Percentiles rank a stretch among this genome's conserved stretches.
These are phyloP conservation scores for Neurospora sp. DNA, from an alignment of 495 filamentous ascomycete genomes.

Conservation along the genomic window DNA sequence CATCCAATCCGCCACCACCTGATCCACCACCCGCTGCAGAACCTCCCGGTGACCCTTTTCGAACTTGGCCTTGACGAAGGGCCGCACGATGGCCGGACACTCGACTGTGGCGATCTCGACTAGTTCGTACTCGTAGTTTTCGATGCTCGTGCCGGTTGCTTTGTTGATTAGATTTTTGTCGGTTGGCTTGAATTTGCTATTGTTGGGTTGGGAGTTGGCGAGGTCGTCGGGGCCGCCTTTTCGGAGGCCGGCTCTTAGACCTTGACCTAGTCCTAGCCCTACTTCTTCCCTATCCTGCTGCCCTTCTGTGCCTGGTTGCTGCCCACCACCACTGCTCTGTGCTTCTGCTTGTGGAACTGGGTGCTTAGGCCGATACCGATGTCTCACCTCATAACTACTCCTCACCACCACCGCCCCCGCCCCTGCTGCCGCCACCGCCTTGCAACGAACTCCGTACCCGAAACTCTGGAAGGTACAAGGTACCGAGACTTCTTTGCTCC, in stretches of 20 bases:
- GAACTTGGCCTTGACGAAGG: slow-evolving; percentile 22
- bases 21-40: slow-evolving; percentile 12
- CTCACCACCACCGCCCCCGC: slow-evolving; percentile 18
- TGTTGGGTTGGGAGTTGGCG: background rate
- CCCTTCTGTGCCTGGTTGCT: background rate
- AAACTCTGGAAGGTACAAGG: slow-evolving; percentile 26
- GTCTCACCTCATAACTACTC: slow-evolving; percentile 26
- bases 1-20: slow-evolving; percentile 2
- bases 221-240: background rate
- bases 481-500: slow-evolving; percentile 19
- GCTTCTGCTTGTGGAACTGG: too few relatives aligned
- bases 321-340: too few relatives aligned
- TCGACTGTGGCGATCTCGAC: slow-evolving; percentile 21
- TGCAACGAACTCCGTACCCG: slow-evolving; percentile 20
- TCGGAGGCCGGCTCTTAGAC: background rate
- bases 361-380: background rate
- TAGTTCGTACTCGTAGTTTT: slow-evolving; percentile 20
- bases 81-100: slow-evolving; percentile 18
- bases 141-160: background rate
- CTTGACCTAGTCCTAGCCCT: background rate
- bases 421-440: slow-evolving; percentile 11
- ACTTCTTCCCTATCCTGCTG: background rate
- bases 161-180: background rate
- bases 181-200: background rate
- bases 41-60: slow-evolving; percentile 16